Evolutionary conservation across 2,329 filamentous ascomycete species (phyloP).

Genomic region (Penicillium sp.): DNA sequence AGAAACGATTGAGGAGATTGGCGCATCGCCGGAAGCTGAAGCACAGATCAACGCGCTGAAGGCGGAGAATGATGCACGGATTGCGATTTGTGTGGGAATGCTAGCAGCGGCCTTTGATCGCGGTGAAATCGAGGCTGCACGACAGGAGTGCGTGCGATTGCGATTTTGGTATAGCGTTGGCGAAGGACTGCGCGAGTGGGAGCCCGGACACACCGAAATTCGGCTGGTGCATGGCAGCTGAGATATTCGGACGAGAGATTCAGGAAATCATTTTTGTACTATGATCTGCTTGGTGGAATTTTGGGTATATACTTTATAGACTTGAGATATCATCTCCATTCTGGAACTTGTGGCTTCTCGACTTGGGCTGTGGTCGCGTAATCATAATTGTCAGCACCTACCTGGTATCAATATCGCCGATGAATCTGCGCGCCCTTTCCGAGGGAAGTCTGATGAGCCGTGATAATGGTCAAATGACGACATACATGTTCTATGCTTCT

Average conservation of each 20-base stretch:
- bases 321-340: background rate
- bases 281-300: too few relatives aligned
- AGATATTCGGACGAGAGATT: constrained; percentile 18
- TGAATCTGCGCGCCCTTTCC: too few relatives aligned
- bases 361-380: too few relatives aligned
- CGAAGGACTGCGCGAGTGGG: constrained; percentile 78
- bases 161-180: constrained; percentile 89
- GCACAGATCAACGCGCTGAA: constrained; percentile 64
- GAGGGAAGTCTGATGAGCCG: too few relatives aligned
- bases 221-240: constrained; percentile 53
- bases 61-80: constrained; percentile 64
- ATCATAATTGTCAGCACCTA: too few relatives aligned
- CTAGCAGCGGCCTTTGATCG: constrained; percentile 64
- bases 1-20: constrained; percentile 68
- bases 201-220: constrained; percentile 64
- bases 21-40: constrained; percentile 50
- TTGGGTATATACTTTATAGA: background rate
- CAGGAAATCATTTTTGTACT: background rate
- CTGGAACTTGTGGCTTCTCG: too few relatives aligned
- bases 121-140: constrained; percentile 66
- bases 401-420: too few relatives aligned
- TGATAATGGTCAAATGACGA: too few relatives aligned
- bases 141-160: constrained; percentile 69
- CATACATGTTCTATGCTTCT: too few relatives aligned
- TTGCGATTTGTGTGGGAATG: constrained; percentile 59